These are phyloP conservation scores for Corniculantispora saksenae DNA, from an alignment of 2,329 filamentous ascomycete genomes.

Conservation along the genomic window DNA sequence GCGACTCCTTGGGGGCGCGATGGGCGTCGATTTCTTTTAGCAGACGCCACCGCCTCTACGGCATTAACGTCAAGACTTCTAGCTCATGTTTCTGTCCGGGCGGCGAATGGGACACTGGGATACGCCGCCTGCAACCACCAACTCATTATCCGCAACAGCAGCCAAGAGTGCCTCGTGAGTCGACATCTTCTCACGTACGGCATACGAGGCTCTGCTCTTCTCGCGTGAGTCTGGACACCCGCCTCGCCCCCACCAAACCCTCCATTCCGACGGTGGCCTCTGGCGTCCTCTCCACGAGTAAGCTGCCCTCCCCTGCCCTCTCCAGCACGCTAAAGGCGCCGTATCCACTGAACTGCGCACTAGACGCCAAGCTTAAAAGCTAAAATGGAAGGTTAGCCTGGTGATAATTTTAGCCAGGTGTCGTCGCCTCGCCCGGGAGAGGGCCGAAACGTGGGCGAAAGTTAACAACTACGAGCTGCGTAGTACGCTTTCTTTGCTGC, in stretches of 20 bases:
- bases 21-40: not conserved
- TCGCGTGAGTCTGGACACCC: not conserved
- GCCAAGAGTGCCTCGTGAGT: no score
- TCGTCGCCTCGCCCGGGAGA: not conserved
- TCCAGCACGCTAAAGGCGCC: not conserved
- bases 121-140: no score
- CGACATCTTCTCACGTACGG: not conserved
- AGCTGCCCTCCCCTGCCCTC: not conserved
- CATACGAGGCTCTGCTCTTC: not conserved
- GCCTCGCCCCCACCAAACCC: not conserved
- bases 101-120: no score
- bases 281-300: not conserved
- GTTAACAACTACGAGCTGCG: not conserved
- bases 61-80: not conserved
- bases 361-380: constrained; percentile 17
- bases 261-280: constrained; percentile 7
- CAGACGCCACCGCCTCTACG: not conserved
- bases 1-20: constrained; percentile 5
- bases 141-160: no score
- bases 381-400: constrained; percentile 1
- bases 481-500: not conserved
- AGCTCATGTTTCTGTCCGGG: no score
- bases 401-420: not conserved
- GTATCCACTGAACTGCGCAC: constrained; percentile 7
- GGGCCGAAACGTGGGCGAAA: not conserved